Conservation (phyloP, 441 rosid genomes). For the Codiaeum variegatum region DNA sequence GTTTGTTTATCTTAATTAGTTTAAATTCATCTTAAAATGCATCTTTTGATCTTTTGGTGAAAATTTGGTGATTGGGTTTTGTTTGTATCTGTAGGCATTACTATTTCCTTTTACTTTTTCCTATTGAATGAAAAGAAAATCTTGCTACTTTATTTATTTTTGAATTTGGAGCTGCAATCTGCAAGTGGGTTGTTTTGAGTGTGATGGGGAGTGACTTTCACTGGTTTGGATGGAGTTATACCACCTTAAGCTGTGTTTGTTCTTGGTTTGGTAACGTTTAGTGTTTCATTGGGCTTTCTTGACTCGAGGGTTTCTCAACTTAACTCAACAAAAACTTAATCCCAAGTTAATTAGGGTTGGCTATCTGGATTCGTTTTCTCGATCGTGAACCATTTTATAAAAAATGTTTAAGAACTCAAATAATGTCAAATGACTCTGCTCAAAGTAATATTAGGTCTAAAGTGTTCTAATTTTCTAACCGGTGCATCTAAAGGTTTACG, state of each 20-base stretch:
- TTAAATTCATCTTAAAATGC: not conserved
- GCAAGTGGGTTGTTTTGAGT: not conserved
- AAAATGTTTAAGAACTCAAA: too few relatives aligned
- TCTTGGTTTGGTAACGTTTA: not conserved
- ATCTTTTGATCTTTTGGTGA: constrained; percentile 1
- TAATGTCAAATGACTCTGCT: too few relatives aligned
- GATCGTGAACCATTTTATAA: too few relatives aligned
- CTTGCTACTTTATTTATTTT: not conserved
- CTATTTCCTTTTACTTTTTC: not conserved
- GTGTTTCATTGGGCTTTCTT: not conserved
- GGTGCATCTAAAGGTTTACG: too few relatives aligned
- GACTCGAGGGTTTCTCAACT: not conserved
- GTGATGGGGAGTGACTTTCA: too few relatives aligned
- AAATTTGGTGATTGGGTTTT: not conserved
- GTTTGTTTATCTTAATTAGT: constrained; percentile 26
- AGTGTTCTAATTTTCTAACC: too few relatives aligned
- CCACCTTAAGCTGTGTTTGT: not conserved
- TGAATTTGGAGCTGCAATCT: not conserved
- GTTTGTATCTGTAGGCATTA: not conserved
- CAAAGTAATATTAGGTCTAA: too few relatives aligned
- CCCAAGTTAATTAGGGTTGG: too few relatives aligned
- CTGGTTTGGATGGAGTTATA: not conserved
- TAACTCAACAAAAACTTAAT: too few relatives aligned
- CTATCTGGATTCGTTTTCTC: too few relatives aligned
- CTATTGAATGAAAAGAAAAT: not conserved